These are phyloP conservation scores for Ophiosphaerella narmari DNA, from an alignment of 2,329 filamentous ascomycete genomes.

Conservation along the genomic window DNA sequence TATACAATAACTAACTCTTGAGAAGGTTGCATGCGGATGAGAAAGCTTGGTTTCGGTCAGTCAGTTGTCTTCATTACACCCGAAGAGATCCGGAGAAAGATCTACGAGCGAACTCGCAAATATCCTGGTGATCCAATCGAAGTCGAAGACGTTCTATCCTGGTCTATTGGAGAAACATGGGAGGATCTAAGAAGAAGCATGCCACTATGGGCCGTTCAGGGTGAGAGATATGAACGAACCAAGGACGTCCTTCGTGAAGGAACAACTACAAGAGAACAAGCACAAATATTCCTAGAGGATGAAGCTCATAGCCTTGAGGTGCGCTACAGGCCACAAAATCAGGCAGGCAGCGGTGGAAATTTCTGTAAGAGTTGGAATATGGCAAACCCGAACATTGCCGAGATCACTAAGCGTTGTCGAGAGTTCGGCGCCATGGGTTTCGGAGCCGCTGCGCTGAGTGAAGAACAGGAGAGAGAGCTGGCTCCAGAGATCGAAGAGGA, in stretches of 20 bases:
- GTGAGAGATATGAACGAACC: slow-evolving; percentile 55
- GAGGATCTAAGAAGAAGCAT: slow-evolving; percentile 55
- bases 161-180: slow-evolving; percentile 64
- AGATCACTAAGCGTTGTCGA: slow-evolving; percentile 25
- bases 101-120: slow-evolving; percentile 40
- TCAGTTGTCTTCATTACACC: slow-evolving; percentile 66
- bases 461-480: slow-evolving; percentile 73
- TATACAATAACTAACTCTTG: slow-evolving; percentile 9
- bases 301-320: slow-evolving; percentile 59
- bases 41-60: slow-evolving; percentile 68
- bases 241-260: slow-evolving; percentile 39
- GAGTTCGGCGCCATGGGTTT: slow-evolving; percentile 36
- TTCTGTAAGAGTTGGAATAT: slow-evolving; percentile 16
- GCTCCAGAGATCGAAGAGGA: slow-evolving; percentile 68
- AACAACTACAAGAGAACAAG: slow-evolving; percentile 28
- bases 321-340: slow-evolving; percentile 54
- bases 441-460: slow-evolving; percentile 52
- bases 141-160: slow-evolving; percentile 62
- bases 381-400: slow-evolving; percentile 18
- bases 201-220: slow-evolving; percentile 66
- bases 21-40: slow-evolving; percentile 58
- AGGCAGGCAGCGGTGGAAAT: background rate
- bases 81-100: slow-evolving; percentile 62
- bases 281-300: slow-evolving; percentile 57
- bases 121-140: slow-evolving; percentile 39